A percentile compares a stretch with the other conserved stretches of the same genome.
These are phyloP conservation scores for Ambrosia artemisiifolia DNA, from an alignment of 129 eudicot genomes.

Conservation along the genomic window DNA sequence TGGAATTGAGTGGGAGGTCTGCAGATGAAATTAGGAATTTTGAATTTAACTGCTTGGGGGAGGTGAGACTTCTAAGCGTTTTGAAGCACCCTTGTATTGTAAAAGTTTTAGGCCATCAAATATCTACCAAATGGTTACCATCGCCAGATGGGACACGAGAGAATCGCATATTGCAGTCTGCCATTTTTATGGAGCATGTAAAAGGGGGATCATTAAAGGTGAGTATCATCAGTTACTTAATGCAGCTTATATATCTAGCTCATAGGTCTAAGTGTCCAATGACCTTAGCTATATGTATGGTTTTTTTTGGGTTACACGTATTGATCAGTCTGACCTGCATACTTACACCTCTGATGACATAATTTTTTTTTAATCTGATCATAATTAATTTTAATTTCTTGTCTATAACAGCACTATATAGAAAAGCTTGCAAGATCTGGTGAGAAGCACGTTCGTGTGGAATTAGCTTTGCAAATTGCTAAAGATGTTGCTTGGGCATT, in stretches of 20 bases:
- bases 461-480: slow-evolving; percentile 49
- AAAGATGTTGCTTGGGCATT: slow-evolving; percentile 78
- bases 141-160: slow-evolving; percentile 51
- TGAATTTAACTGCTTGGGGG: slow-evolving; percentile 78
- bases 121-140: slow-evolving; percentile 64
- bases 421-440: slow-evolving; percentile 60
- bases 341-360: background rate
- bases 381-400: background rate
- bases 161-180: slow-evolving; percentile 64
- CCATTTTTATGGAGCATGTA: slow-evolving; percentile 77
- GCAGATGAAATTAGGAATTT: slow-evolving; percentile 62
- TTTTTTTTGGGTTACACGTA: background rate
- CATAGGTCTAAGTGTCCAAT: background rate
- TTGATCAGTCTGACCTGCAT: too few relatives aligned
- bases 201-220: slow-evolving; percentile 93
- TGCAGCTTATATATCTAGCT: background rate
- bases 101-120: slow-evolving; percentile 76
- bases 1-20: slow-evolving; percentile 58
- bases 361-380: background rate
- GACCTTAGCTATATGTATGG: background rate
- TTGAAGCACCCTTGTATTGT: slow-evolving; percentile 81
- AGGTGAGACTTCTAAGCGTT: slow-evolving; percentile 67
- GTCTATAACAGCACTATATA: slow-evolving; percentile 50
- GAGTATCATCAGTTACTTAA: background rate
- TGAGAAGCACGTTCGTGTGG: slow-evolving; percentile 55